Base-by-base conservation (phyloP, 106 monocot genomes). In the Acanthochlamys bracteata region DNA sequence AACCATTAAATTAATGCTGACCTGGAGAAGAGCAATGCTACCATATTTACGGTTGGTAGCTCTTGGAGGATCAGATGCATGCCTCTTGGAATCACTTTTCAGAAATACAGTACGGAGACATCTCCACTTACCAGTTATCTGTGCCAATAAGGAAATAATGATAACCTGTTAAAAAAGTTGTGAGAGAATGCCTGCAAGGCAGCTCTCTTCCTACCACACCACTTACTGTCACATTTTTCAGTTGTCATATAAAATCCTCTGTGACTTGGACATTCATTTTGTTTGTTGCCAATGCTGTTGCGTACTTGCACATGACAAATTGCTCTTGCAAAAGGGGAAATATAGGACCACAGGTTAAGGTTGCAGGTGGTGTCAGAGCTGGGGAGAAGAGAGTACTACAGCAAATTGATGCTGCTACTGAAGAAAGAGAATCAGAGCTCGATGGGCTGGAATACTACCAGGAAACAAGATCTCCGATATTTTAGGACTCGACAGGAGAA, bases 11-110 rank as follows among this genome's bases (percentile, higher is more conserved):
- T 6, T 3, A 33, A 6, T 33, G 33, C n/a, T 74, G 95, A 87
- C 69, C 57, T 82, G 49, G 64, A 59, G 58, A 95, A 95, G 75
- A 95, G 86, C 75, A 87, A 95, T 73, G 79, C 81, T 95, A 15
- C 90, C 81, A 53, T 95, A 95, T 70, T 76, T 87, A 53, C 74
- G 95, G 41, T 77, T 95, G 73, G 71, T 84, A 60, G 86, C 84
- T 70, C 75, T 90, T 70, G 95, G 90, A 14, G 95, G 95, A 55
- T 51, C 86, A 60, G 95, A 95, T 82, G 86, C 90, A n/a, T 95
- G 87, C 75, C 77, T 95, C 41, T 70, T 95, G 41, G 95, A 95
- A 71, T 77, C 95, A 15, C 58, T 95, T 47, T 95, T 95, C 66
- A 90, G 95, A 69, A 87, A 90, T 67, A 56, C 86, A 39, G 55